phyloP scores from a whole-genome alignment of 2,329 filamentous ascomycete genomes.

The Fusarium sterilihyphosum region DNA sequence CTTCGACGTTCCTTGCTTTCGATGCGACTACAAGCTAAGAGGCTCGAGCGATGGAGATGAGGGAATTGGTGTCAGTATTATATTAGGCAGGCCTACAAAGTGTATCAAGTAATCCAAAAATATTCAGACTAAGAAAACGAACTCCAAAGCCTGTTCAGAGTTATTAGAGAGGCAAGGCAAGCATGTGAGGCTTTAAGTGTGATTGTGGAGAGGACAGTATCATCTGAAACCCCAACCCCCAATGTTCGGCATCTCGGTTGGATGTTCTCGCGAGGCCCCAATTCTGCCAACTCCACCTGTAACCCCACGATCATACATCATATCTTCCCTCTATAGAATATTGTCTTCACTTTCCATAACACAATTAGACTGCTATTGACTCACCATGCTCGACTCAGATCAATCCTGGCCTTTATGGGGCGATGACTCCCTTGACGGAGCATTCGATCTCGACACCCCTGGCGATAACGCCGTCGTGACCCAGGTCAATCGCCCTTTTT shows the following conservation, averaged over 20 bases:
- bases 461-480: slow-evolving; percentile 31
- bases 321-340: not conserved
- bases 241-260: slow-evolving; percentile 26
- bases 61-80: too few relatives aligned
- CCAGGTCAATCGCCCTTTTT: slow-evolving; percentile 22
- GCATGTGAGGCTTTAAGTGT: too few relatives aligned
- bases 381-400: slow-evolving; percentile 20
- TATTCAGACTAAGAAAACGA: not conserved
- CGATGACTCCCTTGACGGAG: slow-evolving; percentile 7
- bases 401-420: slow-evolving; percentile 32
- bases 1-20: slow-evolving; percentile 49
- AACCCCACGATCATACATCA: not conserved
- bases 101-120: not conserved
- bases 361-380: not conserved
- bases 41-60: not conserved
- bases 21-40: slow-evolving; percentile 27
- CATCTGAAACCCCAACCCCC: not conserved
- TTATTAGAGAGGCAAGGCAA: accelerated
- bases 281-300: not conserved
- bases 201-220: not conserved
- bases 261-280: slow-evolving; percentile 30
- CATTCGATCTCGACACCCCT: slow-evolving; percentile 24
- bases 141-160: not conserved
- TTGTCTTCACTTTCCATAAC: not conserved
- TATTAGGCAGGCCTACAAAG: not conserved